Conservation (phyloP, 1,139 yeast genomes). For the Hanseniaspora sp. region DNA sequence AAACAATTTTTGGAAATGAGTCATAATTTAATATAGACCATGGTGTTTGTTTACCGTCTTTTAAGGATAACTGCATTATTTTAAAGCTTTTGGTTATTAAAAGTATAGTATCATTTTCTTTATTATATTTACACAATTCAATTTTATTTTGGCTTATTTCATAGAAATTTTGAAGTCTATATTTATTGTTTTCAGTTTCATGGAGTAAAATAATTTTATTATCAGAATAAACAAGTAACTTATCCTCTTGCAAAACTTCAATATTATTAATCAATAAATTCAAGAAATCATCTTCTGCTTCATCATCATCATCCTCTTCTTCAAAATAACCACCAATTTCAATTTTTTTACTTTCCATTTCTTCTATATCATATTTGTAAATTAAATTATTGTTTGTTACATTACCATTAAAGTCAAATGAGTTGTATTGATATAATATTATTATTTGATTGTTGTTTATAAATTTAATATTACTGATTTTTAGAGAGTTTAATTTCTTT, state of each 20-base stretch:
- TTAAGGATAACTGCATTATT: background rate
- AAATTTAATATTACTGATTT: slow-evolving; percentile 1
- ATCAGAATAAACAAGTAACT: background rate
- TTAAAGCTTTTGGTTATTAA: slow-evolving; percentile 9
- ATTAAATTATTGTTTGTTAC: slow-evolving; percentile 6
- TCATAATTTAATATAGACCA: slow-evolving; percentile 12
- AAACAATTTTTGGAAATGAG: slow-evolving; percentile 9
- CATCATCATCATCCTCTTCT: slow-evolving; percentile 13
- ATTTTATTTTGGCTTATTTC: background rate
- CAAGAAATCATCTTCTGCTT: slow-evolving; percentile 11
- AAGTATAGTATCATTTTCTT: slow-evolving; percentile 1
- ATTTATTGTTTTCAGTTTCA: background rate
- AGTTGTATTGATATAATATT: slow-evolving; percentile 2
- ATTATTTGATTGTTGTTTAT: slow-evolving; percentile 5
- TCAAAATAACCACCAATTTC: slow-evolving; percentile 5
- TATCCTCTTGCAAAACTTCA: slow-evolving; percentile 7
- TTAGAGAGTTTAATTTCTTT: background rate
- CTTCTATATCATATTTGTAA: slow-evolving; percentile 13
- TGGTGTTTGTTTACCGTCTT: slow-evolving; percentile 5
- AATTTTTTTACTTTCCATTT: slow-evolving; percentile 4
- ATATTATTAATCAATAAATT: slow-evolving; percentile 1
- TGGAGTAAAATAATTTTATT: slow-evolving; percentile 5
- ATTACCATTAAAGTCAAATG: slow-evolving; percentile 14
- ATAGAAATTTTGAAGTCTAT: slow-evolving; percentile 1
- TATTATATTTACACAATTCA: slow-evolving; percentile 6